Base-by-base conservation (phyloP, 1,284 basidiomycete genomes). In the Agaricales sp. region DNA sequence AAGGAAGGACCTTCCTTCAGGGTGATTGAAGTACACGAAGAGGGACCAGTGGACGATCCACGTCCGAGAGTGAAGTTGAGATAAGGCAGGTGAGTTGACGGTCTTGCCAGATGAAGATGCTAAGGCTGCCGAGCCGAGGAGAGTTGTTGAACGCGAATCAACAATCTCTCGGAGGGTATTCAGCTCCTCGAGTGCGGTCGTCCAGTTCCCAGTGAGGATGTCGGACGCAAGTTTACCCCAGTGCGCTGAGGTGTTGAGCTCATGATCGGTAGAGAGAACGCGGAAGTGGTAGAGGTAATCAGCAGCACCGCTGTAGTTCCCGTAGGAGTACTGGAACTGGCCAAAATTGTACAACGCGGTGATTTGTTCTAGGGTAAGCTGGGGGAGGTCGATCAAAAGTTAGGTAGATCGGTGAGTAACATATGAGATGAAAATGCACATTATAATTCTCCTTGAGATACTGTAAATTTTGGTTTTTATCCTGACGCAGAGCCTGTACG, bases 231-330 rank as follows among this genome's bases (percentile, higher is more conserved):
- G 87, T 69, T 98, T 97, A 37, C 95, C 95, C 96, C 95, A 99
- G 68, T 94, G 89, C 3, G 93, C 90, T 8, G 95, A 98, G 46
- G 92, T 84, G 67, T 88, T 92, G 59, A 95, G 84, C 51, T 93
- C 87, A 53, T 77, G 75, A 65, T 96, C 91, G 52, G 93, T 94
- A 45, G 94, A 96, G 53, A 99, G 85, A 45, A 98, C 87, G 53
- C 94, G 90, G 78, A 97, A 99, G 65, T 99, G 95, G 76, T 99
- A 94, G 52, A 99, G 80, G 70, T 96, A 98, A 67, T 97, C 93
- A 48, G 93, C 92, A 18, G 96, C 93, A 53, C 90, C 90, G 57
- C 82, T 87, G 75, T 99, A 99, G 67, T 93, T 92, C 50, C 96
- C 95, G 63, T 92, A 92, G 26, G 93, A 92, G 72, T 92, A 99